A percentile compares a stretch with the other conserved stretches of the same genome.
phyloP scores from a whole-genome alignment of 805 yeast genomes.

The Spathaspora girioi region DNA sequence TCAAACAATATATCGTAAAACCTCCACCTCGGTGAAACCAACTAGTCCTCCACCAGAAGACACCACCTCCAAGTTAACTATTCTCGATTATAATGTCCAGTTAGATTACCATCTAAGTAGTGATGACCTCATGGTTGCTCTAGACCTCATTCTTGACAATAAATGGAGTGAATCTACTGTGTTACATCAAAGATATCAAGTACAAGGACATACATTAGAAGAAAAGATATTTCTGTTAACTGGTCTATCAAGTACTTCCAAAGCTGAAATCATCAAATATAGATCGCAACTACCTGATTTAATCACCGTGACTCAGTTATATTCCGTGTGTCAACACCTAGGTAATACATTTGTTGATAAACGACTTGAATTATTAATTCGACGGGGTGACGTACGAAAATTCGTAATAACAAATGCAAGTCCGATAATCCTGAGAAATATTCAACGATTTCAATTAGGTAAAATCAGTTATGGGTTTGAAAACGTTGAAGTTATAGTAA shows the following conservation, averaged over 20 bases:
- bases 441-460: conserved; percentile 27
- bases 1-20: conserved; percentile 19
- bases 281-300: conserved; percentile 28
- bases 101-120: conserved; percentile 34
- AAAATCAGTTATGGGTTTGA: conserved; percentile 42
- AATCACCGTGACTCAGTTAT: conserved; percentile 45
- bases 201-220: conserved; percentile 10
- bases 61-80: conserved; percentile 10
- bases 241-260: conserved; percentile 30
- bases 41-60: background rate
- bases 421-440: conserved; percentile 39
- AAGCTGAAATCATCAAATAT: conserved; percentile 35
- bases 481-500: conserved; percentile 35
- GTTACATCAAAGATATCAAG: conserved; percentile 20
- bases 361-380: conserved; percentile 33
- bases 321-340: conserved; percentile 41
- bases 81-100: conserved; percentile 35
- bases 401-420: conserved; percentile 42
- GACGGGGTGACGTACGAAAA: conserved; percentile 34
- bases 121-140: conserved; percentile 28
- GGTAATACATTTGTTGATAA: conserved; percentile 51
- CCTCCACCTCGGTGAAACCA: conserved; percentile 7
- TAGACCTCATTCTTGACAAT: conserved; percentile 28
- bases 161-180: conserved; percentile 36
- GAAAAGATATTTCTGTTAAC: conserved; percentile 30